Base-by-base conservation (phyloP, 1,284 basidiomycete genomes). In the Limonomyces culmigenus region DNA sequence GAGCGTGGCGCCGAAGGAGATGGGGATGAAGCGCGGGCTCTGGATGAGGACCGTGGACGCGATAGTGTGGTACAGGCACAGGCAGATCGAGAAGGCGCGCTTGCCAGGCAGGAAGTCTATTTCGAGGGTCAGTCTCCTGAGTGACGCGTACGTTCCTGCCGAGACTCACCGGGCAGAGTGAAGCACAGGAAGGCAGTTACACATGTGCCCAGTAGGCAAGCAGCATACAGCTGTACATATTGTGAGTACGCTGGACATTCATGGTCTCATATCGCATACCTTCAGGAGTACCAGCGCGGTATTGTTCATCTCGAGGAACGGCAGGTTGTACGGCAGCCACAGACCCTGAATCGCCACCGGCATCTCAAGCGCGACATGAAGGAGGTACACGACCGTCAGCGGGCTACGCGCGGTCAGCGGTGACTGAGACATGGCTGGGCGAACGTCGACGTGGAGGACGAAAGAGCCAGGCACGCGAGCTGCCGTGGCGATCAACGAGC, bases 51-150 rank as follows among this genome's bases (percentile, higher is more conserved):
- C 55, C 0, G 80, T 83, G 1, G 81, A 83, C 27, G 67, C 67
- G 18, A 75, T 56, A 43, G 65, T 74, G 50, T 88, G 85, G 52
- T 87, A 87, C 10, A 86, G 47, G 40, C 78, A 74, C 4, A 88
- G 63, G 11, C 64, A 70, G 34, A 87, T 73, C 1, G 79, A 84
- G 3, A 84, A 55, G 0, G 80, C 85, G 13, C 84, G 71, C 55
- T 88, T 88, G 5, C 83, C 81, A 0, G 85, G 85, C 3, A 87
- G 57, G 53, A 81, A 85, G 46, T 88, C 84, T 73, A 40, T 17
- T 20, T 27, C 29, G 38, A 25, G 17, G 30, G 30, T n/a, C 20
- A 14, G 15, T 38, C 17, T 37, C 13, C 27, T 14, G 31, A 15
- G 17, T 32, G 10, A 14, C 31, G 8, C n/a, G 15, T n/a, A 8